These are phyloP conservation scores for Suillus placidus DNA, from an alignment of 768 basidiomycete genomes.

Conservation along the genomic window DNA sequence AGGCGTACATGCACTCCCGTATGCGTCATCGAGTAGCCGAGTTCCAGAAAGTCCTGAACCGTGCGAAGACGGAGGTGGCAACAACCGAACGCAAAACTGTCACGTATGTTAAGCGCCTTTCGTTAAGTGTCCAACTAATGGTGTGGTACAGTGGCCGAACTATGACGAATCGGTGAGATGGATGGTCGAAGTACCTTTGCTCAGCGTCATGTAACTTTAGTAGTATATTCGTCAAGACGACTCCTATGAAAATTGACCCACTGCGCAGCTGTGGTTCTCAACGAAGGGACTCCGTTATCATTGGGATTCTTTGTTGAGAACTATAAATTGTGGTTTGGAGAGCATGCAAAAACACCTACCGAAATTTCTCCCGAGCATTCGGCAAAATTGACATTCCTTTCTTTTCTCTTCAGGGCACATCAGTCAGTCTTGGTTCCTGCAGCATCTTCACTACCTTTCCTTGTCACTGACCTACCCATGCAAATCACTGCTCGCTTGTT, in stretches of 20 bases:
- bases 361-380: background rate
- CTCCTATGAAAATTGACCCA: background rate
- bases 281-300: background rate
- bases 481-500: no score
- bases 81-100: conserved; percentile 89
- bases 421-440: no score
- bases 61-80: conserved; percentile 91
- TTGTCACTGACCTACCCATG: no score
- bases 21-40: conserved; percentile 94
- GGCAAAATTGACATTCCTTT: background rate
- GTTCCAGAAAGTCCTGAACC: conserved; percentile 94
- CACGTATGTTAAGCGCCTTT: conserved; percentile 51
- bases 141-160: conserved; percentile 53
- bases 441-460: no score
- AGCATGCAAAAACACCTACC: background rate
- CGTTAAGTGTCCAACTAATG: conserved; percentile 13
- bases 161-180: conserved; percentile 51
- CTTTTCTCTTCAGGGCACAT: no score
- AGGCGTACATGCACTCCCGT: conserved; percentile 98
- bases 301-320: background rate
- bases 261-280: background rate
- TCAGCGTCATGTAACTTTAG: conserved; percentile 1
- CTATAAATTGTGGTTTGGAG: background rate
- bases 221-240: background rate
- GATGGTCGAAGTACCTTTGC: background rate